Base-by-base conservation (phyloP, 2,329 filamentous ascomycete genomes). In the Aspergillus sp. region DNA sequence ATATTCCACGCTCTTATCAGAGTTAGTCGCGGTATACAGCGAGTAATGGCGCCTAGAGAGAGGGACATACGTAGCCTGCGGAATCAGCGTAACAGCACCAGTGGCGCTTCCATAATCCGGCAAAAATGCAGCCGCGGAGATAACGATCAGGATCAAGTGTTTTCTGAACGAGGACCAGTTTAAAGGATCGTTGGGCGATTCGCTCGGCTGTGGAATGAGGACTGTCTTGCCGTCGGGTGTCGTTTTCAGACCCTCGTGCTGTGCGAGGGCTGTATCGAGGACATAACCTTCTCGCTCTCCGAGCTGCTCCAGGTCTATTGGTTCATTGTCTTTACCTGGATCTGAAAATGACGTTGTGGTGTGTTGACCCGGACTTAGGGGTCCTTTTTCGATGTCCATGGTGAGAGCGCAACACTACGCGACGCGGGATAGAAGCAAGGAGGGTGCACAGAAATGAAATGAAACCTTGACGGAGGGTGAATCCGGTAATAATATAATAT, bases 61-160 rank as follows among this genome's bases (percentile, higher is more conserved):
- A 11, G 12, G 6, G 12, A 56, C 59, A 41, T 53, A 66, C 66
- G 62, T 59, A 12, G 74, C 69, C 60, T 79, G 77, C 2, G 74
- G 72, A 3, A 76, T 63, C 15, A 79, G 55, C 2, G 76, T 76
- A 2, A 78, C 71, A 3, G 73, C 71, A 12, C 75, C 77, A 0
- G 73, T 75, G 1, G 72, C 76, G 57, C 70, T 73, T n/a, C 73
- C 74, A 70, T 76, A 79, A 60, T 79, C 77, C 1, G 76, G 71
- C 3, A 79, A 61, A 48, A 79, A 74, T 0, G 76, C 70, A 3
- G 69, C 68, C 21, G 67, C 68, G 1, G 72, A 72, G 17, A 79
- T 72, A 35, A 77, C 69, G 49, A 75, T 65, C 7, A 80, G 65
- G 25, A 75, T 70, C 19, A 70, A 7, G 48, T 72, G 66, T 56